Conservation (phyloP, 2,329 filamentous ascomycete species). For the Thermothelomyces thermophilus region DNA sequence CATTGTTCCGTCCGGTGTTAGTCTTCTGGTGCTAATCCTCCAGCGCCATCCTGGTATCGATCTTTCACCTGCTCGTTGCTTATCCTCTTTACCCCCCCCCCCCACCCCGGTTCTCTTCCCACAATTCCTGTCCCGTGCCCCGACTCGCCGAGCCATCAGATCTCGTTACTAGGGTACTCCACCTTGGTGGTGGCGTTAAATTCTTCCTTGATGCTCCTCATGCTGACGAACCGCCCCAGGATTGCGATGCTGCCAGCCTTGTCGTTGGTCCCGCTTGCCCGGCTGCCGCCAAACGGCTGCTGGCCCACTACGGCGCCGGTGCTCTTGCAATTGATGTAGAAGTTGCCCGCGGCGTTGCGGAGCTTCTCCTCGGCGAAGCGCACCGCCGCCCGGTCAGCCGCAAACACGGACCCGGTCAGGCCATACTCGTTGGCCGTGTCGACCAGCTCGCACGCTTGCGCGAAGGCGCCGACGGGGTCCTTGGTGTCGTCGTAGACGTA, state of each 20-base stretch:
- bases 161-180: slow-evolving; percentile 65
- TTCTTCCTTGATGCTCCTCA: slow-evolving; percentile 60
- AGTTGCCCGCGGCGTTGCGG: slow-evolving; percentile 49
- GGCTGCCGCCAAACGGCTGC: slow-evolving; percentile 48
- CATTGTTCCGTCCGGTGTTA: not conserved
- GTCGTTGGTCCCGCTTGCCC: slow-evolving; percentile 49
- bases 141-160: slow-evolving; percentile 29
- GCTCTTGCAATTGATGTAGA: slow-evolving; percentile 53
- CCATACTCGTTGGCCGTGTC: slow-evolving; percentile 66
- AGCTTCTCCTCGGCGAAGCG: slow-evolving; percentile 45
- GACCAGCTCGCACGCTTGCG: slow-evolving; percentile 53
- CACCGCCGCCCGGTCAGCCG: slow-evolving; percentile 41
- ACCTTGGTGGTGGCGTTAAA: slow-evolving; percentile 58
- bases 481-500: slow-evolving; percentile 44
- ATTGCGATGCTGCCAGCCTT: slow-evolving; percentile 48
- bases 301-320: slow-evolving; percentile 50
- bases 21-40: not conserved
- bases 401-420: slow-evolving; percentile 45
- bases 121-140: not conserved
- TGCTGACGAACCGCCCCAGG: slow-evolving; percentile 45
- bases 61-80: not conserved
- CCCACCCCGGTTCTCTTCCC: not conserved
- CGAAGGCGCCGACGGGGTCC: slow-evolving; percentile 36
- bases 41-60: not conserved
- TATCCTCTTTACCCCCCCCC: not conserved